Base-by-base conservation (phyloP, 2,329 filamentous ascomycete species). In the Penicillium brasilianum region DNA sequence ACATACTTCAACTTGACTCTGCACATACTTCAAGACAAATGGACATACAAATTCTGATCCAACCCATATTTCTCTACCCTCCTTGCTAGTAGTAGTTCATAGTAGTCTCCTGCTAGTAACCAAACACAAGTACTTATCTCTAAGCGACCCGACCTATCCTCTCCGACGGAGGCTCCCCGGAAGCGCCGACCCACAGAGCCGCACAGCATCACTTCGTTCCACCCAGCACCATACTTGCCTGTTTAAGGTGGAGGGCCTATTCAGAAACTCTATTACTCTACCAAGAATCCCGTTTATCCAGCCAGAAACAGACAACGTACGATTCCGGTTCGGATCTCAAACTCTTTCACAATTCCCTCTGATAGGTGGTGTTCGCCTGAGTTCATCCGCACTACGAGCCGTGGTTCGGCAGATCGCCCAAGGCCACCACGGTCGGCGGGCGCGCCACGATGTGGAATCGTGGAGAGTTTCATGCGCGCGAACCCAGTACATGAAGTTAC, bases 141-240 rank as follows among this genome's bases (percentile, higher is more conserved):
- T 28, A 41, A 53, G 50, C 34, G 50, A 53, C 36, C 32, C 18
- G 8, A 8, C 8, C 37, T 43, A 4, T 14, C 11, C 37, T 30
- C 14, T 34, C 52, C 36, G 37, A 30, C 52, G 52, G 37, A 54
- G 37, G 37, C 36, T 54, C 37, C 37, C 3, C 52, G 37, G 52
- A 54, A 44, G 37, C 37, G 36, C 52, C 52, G 37, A 54, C 52
- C 52, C 37, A 43, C 52, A 54, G 52, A 54, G 52, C 52, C 52
- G 52, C 52, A 54, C 16, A 43, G 4, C 25, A 37, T 54, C 37
- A 28, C 22, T 20, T 11, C 20, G 28, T 32, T 14, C 28, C 48
- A 36, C 48, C 32, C n/a, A 51, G 48, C 10, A 34, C 7, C 4
- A 22, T 46, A 10, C 20, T 16, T 25, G 22, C 3, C 43, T 25